These are phyloP conservation scores for Erodium texanum DNA, from an alignment of 441 rosid species.

Conservation along the genomic window DNA sequence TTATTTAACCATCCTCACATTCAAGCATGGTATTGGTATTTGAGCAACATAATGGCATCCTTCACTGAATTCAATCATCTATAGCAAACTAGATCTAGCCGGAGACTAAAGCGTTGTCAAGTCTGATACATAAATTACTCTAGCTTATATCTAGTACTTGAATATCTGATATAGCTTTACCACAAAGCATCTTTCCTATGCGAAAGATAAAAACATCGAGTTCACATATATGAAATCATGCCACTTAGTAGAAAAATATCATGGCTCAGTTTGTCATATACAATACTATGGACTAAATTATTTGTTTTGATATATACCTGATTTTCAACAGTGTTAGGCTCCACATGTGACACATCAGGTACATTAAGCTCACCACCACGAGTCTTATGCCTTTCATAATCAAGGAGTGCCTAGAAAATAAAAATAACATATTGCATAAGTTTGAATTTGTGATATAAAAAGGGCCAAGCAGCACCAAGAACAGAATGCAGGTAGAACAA, in stretches of 20 bases:
- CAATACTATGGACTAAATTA: background rate
- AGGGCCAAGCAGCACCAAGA: background rate
- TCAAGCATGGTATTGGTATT: background rate
- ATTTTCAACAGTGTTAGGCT: constrained; percentile 37
- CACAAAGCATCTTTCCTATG: background rate
- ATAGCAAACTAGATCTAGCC: background rate
- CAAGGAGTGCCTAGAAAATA: constrained; percentile 53
- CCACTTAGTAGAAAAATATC: background rate
- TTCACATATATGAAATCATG: background rate
- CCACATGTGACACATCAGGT: constrained; percentile 35
- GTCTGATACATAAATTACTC: background rate
- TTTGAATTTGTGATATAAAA: background rate
- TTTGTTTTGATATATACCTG: constrained; percentile 30
- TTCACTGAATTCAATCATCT: background rate
- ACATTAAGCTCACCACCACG: constrained; percentile 37
- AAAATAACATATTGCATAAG: constrained; percentile 7
- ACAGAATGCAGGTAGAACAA: too few relatives aligned
- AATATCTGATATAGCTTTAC: background rate
- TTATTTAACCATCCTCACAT: background rate
- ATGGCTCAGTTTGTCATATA: background rate
- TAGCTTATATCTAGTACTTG: background rate
- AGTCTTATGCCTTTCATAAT: constrained; percentile 54
- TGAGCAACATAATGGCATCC: background rate
- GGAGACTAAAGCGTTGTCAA: background rate
- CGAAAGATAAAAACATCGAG: background rate